These are phyloP conservation scores for Blumeriella jaapii DNA, from an alignment of 2,329 filamentous ascomycete genomes.

Conservation along the genomic window DNA sequence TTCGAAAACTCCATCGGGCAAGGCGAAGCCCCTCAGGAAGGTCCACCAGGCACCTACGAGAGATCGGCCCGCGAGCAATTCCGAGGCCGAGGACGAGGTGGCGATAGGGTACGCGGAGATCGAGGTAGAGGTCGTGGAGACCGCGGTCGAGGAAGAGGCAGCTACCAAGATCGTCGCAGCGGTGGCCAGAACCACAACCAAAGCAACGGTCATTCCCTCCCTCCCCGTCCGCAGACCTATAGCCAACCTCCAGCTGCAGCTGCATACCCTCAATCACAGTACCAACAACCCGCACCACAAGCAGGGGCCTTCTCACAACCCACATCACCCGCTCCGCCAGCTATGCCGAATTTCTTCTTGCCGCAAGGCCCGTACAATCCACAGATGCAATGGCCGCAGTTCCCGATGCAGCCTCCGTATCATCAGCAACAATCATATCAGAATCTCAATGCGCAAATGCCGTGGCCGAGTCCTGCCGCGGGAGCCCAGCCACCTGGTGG, in stretches of 20 bases:
- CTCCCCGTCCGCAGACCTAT: conserved; percentile 12
- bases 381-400: conserved; percentile 19
- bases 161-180: conserved; percentile 14
- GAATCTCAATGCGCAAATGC: conserved; percentile 15
- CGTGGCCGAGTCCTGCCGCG: conserved; percentile 14
- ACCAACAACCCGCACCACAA: conserved; percentile 3
- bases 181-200: too few species aligned
- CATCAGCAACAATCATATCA: too few species aligned
- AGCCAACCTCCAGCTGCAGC: conserved; percentile 5
- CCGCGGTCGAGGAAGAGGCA: conserved; percentile 21
- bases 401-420: conserved; percentile 12
- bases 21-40: conserved; percentile 29
- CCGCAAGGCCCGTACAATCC: conserved; percentile 14
- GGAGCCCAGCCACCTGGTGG: conserved; percentile 7
- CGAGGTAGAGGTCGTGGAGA: conserved; percentile 16
- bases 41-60: conserved; percentile 19
- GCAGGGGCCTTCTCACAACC: conserved; percentile 9
- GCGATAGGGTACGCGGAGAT: conserved; percentile 16
- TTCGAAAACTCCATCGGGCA: conserved; percentile 40
- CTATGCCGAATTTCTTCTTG: conserved; percentile 7
- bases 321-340: conserved; percentile 3
- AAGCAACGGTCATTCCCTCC: conserved; percentile 13
- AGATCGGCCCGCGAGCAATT: conserved; percentile 17
- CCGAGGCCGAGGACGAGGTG: conserved; percentile 20
- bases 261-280: conserved; percentile 1